A percentile compares a stretch with the other conserved stretches of the same genome.
Evolutionary conservation across 2,329 filamentous ascomycete genomes (phyloP).

Genomic region (Ophiostoma triangulosporum): DNA sequence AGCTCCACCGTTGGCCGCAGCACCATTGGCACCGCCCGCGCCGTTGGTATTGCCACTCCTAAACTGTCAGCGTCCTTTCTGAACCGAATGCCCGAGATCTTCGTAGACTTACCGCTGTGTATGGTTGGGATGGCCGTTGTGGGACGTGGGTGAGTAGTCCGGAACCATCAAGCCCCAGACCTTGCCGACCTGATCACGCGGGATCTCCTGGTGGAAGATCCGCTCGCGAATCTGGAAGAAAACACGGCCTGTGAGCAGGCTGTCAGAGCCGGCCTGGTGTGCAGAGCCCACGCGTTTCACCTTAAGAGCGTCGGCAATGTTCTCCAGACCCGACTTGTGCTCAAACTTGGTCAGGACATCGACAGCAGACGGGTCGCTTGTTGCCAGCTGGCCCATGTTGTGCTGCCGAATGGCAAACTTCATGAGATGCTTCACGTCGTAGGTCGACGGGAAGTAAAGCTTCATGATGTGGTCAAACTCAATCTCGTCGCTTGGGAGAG

Average conservation of each 20-base stretch:
- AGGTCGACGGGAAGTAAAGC: slow-evolving; percentile 84
- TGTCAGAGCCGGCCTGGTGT: slow-evolving; percentile 89
- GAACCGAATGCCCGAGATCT: no score
- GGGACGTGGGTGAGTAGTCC: slow-evolving; percentile 31
- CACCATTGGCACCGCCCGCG: slow-evolving; percentile 20
- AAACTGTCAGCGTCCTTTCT: neutral
- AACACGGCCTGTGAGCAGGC: slow-evolving; percentile 80
- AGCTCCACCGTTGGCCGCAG: slow-evolving; percentile 21
- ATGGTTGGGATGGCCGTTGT: neutral
- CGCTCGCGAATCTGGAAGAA: slow-evolving; percentile 88
- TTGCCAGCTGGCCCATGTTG: slow-evolving; percentile 47
- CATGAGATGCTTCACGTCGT: slow-evolving; percentile 96
- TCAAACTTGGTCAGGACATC: slow-evolving; percentile 77
- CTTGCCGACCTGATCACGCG: slow-evolving; percentile 72
- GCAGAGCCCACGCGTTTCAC: slow-evolving; percentile 77
- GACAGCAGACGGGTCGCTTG: slow-evolving; percentile 47
- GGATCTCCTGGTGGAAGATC: slow-evolving; percentile 72
- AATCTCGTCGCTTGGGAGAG: slow-evolving; percentile 75
- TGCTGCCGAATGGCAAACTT: slow-evolving; percentile 69
- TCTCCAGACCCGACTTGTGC: slow-evolving; percentile 81
- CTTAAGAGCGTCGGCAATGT: slow-evolving; percentile 84
- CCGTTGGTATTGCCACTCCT: slow-evolving; percentile 22
- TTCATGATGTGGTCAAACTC: slow-evolving; percentile 83
- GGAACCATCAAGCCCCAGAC: slow-evolving; percentile 84
- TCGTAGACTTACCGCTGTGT: neutral